Evolutionary conservation across 768 basidiomycete species (phyloP).

Genomic region (Hygrophorus pudorinus): DNA sequence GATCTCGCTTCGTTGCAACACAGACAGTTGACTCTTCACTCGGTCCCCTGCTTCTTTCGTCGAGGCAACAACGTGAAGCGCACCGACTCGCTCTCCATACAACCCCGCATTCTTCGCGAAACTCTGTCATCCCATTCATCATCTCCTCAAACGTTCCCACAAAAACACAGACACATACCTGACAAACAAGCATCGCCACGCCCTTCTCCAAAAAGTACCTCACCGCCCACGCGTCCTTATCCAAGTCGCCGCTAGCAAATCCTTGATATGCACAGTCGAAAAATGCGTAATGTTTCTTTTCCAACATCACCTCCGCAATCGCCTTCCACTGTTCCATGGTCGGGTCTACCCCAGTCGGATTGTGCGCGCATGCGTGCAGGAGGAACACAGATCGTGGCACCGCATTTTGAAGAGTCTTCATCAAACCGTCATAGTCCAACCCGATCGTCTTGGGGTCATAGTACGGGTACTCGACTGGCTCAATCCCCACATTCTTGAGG

Average conservation of each 20-base stretch:
- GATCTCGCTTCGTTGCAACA: constrained; percentile 89
- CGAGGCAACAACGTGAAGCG: constrained; percentile 73
- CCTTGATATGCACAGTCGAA: constrained; percentile 98
- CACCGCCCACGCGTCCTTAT: constrained; percentile 88
- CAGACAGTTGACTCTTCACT: constrained; percentile 82
- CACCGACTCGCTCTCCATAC: constrained; percentile 91
- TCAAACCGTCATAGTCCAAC: constrained; percentile 68
- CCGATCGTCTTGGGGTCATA: constrained; percentile 87
- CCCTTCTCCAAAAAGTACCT: constrained; percentile 71
- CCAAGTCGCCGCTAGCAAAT: constrained; percentile 87
- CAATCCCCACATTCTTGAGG: constrained; percentile 82
- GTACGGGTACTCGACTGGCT: constrained; percentile 86
- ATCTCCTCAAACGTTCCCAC: background rate
- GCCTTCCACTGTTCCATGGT: constrained; percentile 77
- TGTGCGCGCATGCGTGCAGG: constrained; percentile 92
- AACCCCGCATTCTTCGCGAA: constrained; percentile 97
- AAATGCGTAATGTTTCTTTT: constrained; percentile 77
- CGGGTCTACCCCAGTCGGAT: constrained; percentile 94
- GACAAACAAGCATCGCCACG: constrained; percentile 79
- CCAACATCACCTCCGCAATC: constrained; percentile 62
- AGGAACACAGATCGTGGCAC: constrained; percentile 77
- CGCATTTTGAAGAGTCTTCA: constrained; percentile 48
- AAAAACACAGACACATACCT: constrained; percentile 37
- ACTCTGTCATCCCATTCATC: constrained; percentile 43
- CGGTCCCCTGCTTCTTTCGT: constrained; percentile 55